These are phyloP conservation scores for Firmiana major DNA, from an alignment of 345 rosid species.

Conservation along the genomic window DNA sequence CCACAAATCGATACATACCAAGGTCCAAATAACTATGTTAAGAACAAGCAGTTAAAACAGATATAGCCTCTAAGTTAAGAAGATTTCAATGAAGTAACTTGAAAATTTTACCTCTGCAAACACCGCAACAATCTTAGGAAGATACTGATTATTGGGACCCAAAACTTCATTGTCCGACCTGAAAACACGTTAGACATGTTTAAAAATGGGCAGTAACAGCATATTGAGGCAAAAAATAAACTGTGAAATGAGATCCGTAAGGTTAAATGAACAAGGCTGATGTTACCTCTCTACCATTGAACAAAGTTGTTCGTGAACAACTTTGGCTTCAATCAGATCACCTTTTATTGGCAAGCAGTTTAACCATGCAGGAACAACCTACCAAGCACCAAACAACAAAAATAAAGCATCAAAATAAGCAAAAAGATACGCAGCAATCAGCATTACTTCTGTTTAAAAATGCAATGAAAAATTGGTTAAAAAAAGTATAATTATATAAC, in stretches of 20 bases:
- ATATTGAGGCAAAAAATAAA: neutral
- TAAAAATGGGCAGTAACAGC: neutral
- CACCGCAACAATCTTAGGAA: conserved; percentile 80
- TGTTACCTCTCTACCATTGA: conserved; percentile 89
- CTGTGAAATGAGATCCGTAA: neutral
- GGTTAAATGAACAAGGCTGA: neutral
- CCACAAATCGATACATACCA: no score
- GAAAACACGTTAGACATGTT: conserved; percentile 21
- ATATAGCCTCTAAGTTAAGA: neutral
- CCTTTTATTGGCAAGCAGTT: conserved; percentile 93
- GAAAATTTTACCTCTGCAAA: conserved; percentile 75
- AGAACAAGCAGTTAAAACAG: neutral
- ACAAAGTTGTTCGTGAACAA: conserved; percentile 95
- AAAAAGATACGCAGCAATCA: neutral
- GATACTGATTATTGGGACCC: conserved; percentile 85
- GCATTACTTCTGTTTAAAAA: neutral
- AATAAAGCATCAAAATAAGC: neutral
- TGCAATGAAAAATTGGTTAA: neutral
- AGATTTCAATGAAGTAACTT: neutral
- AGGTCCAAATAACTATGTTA: no score
- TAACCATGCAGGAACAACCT: conserved; percentile 98
- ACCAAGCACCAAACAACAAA: conserved; percentile 12
- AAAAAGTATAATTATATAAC: neutral
- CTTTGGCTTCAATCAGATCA: conserved; percentile 95
- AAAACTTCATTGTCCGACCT: conserved; percentile 84